Base-by-base conservation (phyloP, 495 filamentous ascomycete species). In the Platismatia glauca region DNA sequence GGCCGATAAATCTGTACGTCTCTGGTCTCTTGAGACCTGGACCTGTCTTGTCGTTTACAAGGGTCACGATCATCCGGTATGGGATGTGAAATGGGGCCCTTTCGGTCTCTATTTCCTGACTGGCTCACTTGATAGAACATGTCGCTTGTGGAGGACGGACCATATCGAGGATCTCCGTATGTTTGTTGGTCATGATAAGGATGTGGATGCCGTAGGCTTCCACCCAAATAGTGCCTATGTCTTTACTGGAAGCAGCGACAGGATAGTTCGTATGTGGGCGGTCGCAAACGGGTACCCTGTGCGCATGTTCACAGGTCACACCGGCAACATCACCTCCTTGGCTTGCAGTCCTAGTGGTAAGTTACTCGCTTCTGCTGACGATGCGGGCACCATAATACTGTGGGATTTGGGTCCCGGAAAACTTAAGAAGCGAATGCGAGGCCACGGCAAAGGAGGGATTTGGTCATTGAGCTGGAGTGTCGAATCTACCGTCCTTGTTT, bases 191-290 rank as follows among this genome's bases (percentile, higher is more conserved):
- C 94, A 98, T 71, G 90, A 97, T 61, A 87, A 88, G 41, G 85
- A 89, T 68, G 89, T 96, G 31, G 93, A 94, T 65, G 82, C 82
- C 46, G 77, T 97, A 27, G 82, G 85, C 20, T 98, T 91, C 80
- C 94, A 98, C 68, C 91, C 93, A 3, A 98, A 97, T 71, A 89
- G 87, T 9, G 83, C 86, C 7, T 97, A 97, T 66, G 75, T 96
- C 56, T 96, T 97, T 75, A 96, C 94, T 3, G 90, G 87, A 0
- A 91, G 88, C 57, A 86, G 80, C 53, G 94, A 98, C 73, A 89
- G 89, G 74, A 91, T 91, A 0, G 89, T 97, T 27, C 86, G 94
- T 24, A 97, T 98, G 92, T 98, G 94, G 93, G 83, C 89, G n/a
- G 78, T 96, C n/a, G 77, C 80, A 2, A 90, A 84, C 11, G 94